Percentiles rank a stretch among this genome's conserved stretches.
Conservation (phyloP, 2,329 filamentous ascomycete species). For the Ascosphaera apis region DNA sequence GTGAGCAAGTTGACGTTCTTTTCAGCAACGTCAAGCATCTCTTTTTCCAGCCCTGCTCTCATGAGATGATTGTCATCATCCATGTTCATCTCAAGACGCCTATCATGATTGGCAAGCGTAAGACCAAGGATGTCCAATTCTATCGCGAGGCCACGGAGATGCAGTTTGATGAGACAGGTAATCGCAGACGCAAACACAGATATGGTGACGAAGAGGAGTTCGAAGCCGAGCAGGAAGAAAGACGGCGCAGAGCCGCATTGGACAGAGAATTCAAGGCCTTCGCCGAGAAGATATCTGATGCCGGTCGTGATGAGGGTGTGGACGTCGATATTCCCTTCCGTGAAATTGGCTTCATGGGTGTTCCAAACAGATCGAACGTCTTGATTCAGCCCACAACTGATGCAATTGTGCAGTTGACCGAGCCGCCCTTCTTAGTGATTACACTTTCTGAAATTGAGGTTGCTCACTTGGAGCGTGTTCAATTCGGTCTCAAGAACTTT, state of each 20-base stretch:
- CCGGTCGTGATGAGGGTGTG: conserved; percentile 70
- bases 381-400: conserved; percentile 91
- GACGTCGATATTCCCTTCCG: conserved; percentile 94
- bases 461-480: conserved; percentile 83
- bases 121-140: conserved; percentile 97
- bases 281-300: conserved; percentile 91
- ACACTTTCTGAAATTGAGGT: conserved; percentile 92
- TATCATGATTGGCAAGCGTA: conserved; percentile 96
- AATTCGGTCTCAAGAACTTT: conserved; percentile 97
- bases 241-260: conserved; percentile 68
- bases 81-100: conserved; percentile 96
- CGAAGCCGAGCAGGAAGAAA: conserved; percentile 92
- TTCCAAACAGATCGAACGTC: conserved; percentile 86
- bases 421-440: conserved; percentile 89
- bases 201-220: conserved; percentile 98
- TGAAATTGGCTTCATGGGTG: conserved; percentile 89
- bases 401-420: conserved; percentile 86
- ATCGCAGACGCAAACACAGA: conserved; percentile 89
- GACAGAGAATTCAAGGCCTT: conserved; percentile 93
- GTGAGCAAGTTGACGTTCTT: conserved; percentile 73
- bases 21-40: conserved; percentile 98
- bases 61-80: conserved; percentile 93
- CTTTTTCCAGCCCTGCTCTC: conserved; percentile 94
- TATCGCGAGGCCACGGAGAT: conserved; percentile 96
- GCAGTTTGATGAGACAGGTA: conserved; percentile 95